phyloP scores from a whole-genome alignment of 1,284 basidiomycete species.

The Takashimella tepidaria region DNA sequence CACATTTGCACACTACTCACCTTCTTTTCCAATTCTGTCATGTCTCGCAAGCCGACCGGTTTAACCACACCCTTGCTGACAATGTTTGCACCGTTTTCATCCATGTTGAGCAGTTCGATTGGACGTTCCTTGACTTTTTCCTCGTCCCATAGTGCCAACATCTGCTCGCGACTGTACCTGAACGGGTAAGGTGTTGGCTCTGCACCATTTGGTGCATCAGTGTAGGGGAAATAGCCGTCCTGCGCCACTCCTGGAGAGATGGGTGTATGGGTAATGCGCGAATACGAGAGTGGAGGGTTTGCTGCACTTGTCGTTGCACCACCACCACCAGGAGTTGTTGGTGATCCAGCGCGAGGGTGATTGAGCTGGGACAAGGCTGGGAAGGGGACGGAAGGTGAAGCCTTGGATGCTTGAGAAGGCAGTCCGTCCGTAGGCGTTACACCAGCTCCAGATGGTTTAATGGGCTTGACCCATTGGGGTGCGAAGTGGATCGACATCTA shows the following conservation, averaged over 20 bases:
- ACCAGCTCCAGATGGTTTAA: slow-evolving; percentile 39
- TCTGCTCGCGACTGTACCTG: slow-evolving; percentile 77
- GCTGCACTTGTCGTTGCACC: slow-evolving; percentile 2
- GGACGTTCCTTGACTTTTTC: slow-evolving; percentile 67
- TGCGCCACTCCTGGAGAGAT: slow-evolving; percentile 49
- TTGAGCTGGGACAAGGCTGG: slow-evolving; percentile 34
- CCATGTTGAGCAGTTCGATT: slow-evolving; percentile 59
- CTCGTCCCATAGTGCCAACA: slow-evolving; percentile 77
- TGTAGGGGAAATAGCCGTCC: slow-evolving; percentile 54
- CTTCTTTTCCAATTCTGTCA: slow-evolving; percentile 81
- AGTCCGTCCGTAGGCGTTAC: neutral
- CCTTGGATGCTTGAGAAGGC: slow-evolving; percentile 1
- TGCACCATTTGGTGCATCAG: slow-evolving; percentile 45
- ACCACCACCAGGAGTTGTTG: slow-evolving; percentile 31
- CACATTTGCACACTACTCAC: slow-evolving; percentile 50
- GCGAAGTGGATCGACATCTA: slow-evolving; percentile 48
- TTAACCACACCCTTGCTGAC: slow-evolving; percentile 67
- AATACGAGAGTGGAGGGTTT: slow-evolving; percentile 59
- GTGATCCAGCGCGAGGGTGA: slow-evolving; percentile 22
- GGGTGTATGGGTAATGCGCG: slow-evolving; percentile 48
- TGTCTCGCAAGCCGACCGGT: slow-evolving; percentile 70
- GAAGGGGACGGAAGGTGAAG: slow-evolving; percentile 28
- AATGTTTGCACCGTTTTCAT: slow-evolving; percentile 74
- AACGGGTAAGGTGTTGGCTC: slow-evolving; percentile 56
- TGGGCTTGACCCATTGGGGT: slow-evolving; percentile 47